Evolutionary conservation across 208 protist species (phyloP), one percentile per base, ranked within the genome.

Genomic region (Acanthamoeba lugdunensis): DNA sequence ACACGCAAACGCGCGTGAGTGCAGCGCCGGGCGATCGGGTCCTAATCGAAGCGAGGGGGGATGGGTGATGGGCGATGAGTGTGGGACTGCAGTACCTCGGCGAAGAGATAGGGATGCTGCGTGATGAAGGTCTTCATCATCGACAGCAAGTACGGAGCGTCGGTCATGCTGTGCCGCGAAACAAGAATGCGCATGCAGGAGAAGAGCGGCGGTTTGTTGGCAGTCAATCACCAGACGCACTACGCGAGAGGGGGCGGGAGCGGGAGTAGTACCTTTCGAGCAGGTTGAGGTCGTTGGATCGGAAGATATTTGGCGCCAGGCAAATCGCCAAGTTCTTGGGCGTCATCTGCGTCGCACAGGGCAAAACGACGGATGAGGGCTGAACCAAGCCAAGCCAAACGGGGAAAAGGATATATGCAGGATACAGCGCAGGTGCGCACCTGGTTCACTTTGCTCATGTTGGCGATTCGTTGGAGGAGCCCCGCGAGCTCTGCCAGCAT

Each of bases 91-190:
- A 52, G 4, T 48, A 81, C 71, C 71, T 23, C 30, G 0, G 25
- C n/a, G 21, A 81, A 81, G 71, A 81, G 71, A 30, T 52, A 81
- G 28, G 71, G 14, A 30, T 81, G 71, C 21, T 81, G 71, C 18
- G 71, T 81, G 71, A 81, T 81, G 33, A 81, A 81, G 23, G 71
- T 81, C 33, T 81, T 81, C 71, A 81, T 81, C 23, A 81, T 81
- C 71, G 71, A 81, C 41, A 81, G 23, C 37, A 81, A 4, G 41
- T 81, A 81, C 23, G 71, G 71, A 23, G 71, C 71, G 28, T 81
- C 71, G 18, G 71, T 81, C 71, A 81, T 81, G 71, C 71, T 81
- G 71, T 52, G 48, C 48, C 48, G 48, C 11, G 48, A 50, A 50
- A 50, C 48, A 50, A 50, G 21, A n/a, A 25, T 2, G 63, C 48